Evolutionary conservation across 306 rosid genomes (phyloP).

Genomic region (Quercus parvula): DNA sequence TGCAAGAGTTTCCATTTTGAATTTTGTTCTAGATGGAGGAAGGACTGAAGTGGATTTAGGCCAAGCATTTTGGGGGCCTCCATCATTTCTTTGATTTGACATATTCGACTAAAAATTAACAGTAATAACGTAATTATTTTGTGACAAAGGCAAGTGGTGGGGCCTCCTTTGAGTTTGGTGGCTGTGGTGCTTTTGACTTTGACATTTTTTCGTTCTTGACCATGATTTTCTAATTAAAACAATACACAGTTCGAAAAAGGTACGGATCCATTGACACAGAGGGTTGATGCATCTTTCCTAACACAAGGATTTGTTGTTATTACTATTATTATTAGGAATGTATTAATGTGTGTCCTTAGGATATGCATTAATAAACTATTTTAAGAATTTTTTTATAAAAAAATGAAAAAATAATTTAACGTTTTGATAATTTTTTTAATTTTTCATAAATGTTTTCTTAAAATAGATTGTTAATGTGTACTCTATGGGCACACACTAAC

Average conservation of each 20-base stretch:
- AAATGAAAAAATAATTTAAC: too few relatives aligned
- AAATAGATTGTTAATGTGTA: too few relatives aligned
- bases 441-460: too few relatives aligned
- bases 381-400: too few relatives aligned
- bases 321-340: too few relatives aligned
- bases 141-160: slow-evolving; percentile 19
- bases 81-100: slow-evolving; percentile 3
- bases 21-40: not conserved
- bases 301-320: too few relatives aligned
- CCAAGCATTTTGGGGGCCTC: not conserved
- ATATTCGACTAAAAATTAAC: not conserved
- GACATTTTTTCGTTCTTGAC: slow-evolving; percentile 7
- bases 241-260: not conserved
- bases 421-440: too few relatives aligned
- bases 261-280: not conserved
- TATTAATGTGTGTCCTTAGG: too few relatives aligned
- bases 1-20: not conserved
- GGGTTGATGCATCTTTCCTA: too few relatives aligned
- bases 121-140: not conserved
- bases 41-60: not conserved
- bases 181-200: slow-evolving; percentile 23
- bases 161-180: not conserved
- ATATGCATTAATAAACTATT: too few relatives aligned
- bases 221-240: not conserved
- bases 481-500: too few relatives aligned